Percentiles rank a stretch among this genome's conserved stretches.
phyloP scores from a whole-genome alignment of 768 basidiomycete species.

The Phlebiopsis flavidoalba region DNA sequence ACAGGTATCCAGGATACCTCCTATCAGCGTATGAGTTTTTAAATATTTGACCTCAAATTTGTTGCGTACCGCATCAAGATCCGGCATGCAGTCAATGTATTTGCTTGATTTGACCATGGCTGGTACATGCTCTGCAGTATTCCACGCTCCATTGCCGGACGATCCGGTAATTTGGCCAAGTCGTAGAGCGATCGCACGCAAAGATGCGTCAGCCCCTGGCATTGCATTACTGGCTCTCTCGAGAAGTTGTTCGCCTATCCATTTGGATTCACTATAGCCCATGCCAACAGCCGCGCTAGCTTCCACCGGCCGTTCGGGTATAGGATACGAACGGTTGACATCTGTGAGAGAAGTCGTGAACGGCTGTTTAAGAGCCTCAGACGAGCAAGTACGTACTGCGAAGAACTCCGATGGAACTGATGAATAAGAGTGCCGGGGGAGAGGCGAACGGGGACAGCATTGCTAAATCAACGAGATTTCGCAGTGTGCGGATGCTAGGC shows the following conservation, averaged over 20 bases:
- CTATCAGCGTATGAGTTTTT: constrained; percentile 1
- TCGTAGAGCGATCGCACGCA: constrained; percentile 27
- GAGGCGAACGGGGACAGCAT: constrained; percentile 19
- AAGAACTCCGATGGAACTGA: constrained; percentile 28
- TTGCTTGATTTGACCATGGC: constrained; percentile 21
- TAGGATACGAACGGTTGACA: neutral
- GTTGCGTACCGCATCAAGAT: constrained; percentile 14
- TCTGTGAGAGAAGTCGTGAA: neutral
- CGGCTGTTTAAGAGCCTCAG: neutral
- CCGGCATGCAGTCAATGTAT: constrained; percentile 22
- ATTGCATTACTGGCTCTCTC: constrained; percentile 16
- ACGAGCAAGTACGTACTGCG: constrained; percentile 20
- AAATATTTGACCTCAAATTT: neutral
- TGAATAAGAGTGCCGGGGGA: constrained; percentile 29
- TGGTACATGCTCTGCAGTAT: constrained; percentile 29
- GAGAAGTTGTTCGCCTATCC: constrained; percentile 28
- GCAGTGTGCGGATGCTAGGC: constrained; percentile 24
- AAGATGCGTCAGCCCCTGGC: neutral
- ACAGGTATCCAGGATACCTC: constrained; percentile 21
- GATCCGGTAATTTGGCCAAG: constrained; percentile 30
- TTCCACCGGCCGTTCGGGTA: constrained; percentile 12
- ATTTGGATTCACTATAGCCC: constrained; percentile 29
- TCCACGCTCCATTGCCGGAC: constrained; percentile 28
- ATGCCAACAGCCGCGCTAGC: constrained; percentile 13
- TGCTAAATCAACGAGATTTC: constrained; percentile 30